These are phyloP conservation scores for Spizellomyces punctatus DNA, from an alignment of 192 early-diverging fungal genomes.

Conservation along the genomic window DNA sequence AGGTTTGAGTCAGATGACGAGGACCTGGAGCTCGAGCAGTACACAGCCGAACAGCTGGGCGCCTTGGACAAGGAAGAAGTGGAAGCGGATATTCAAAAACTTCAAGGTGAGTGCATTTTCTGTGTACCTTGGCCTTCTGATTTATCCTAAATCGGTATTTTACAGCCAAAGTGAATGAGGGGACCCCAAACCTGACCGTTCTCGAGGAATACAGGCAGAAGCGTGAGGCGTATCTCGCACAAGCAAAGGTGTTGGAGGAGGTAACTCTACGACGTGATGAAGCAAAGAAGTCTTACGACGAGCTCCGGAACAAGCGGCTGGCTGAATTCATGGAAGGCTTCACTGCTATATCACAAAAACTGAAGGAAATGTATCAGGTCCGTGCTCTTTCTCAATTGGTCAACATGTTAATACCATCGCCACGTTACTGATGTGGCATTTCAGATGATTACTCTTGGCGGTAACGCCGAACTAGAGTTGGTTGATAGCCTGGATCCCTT, in stretches of 20 bases:
- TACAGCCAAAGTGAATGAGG: slow-evolving; percentile 46
- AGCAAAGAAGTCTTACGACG: slow-evolving; percentile 74
- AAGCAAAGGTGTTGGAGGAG: slow-evolving; percentile 74
- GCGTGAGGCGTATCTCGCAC: slow-evolving; percentile 70
- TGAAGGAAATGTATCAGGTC: slow-evolving; percentile 99
- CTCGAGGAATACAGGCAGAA: slow-evolving; percentile 85
- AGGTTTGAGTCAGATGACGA: slow-evolving; percentile 50
- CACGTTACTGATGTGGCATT: neutral
- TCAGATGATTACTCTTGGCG: slow-evolving; percentile 95
- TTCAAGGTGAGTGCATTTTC: slow-evolving; percentile 56
- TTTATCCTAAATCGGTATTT: neutral
- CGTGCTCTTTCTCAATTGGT: slow-evolving; percentile 1
- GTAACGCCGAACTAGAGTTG: slow-evolving; percentile 96
- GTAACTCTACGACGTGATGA: slow-evolving; percentile 73
- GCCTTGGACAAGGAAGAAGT: slow-evolving; percentile 67
- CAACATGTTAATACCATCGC: neutral
- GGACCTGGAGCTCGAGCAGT: slow-evolving; percentile 49
- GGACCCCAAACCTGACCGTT: slow-evolving; percentile 84
- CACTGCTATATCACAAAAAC: slow-evolving; percentile 84
- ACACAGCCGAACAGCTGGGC: slow-evolving; percentile 64
- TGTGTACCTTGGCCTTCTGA: neutral
- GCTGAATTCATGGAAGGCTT: slow-evolving; percentile 97
- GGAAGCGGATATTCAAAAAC: slow-evolving; percentile 68
- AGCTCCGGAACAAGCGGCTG: slow-evolving; percentile 73
- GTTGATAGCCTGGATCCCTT: slow-evolving; percentile 98